Base-by-base conservation (phyloP, 257 asterid species). In the Penstemon davidsonii region DNA sequence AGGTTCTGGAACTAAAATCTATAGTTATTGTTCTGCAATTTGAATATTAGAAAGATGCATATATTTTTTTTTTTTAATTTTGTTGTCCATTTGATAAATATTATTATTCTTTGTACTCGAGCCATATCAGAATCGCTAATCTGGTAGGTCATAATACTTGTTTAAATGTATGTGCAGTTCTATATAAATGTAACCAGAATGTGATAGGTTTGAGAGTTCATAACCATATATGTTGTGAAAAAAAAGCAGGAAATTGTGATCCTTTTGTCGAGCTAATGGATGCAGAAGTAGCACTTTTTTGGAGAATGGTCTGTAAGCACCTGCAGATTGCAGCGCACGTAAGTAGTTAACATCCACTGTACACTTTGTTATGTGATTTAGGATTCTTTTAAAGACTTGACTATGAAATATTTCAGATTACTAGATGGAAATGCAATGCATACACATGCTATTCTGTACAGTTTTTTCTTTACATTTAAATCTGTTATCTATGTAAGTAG, bases 221-320 rank as follows among this genome's bases (percentile, higher is more conserved):
- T 55, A 54, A 47, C 43, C 64, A 52, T 37, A 40, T 59, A 52
- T 55, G 50, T 33, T 68, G 47, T 42, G 55, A 64, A 39, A 68
- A 19, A 69, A 56, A 49, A 60, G 76, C 79, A 84, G 98, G 92
- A 33, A 65, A 76, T n/a, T 66, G 77, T 71, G 53, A 73, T 72
- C 71, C 75, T 51, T 72, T 80, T 55, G 70, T 84, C 69, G 85
- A 79, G 73, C 85, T 87, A 51, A 84, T 93, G 95, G 96, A 93
- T 19, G 88, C 96, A 51, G 99, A 93, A 80, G 87, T 82, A 75
- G 87, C 97, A 66, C 87, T 93, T 57, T 90, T 81, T 66, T 93
- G 96, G 99, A 87, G 90, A 76, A 84, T 84, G 79, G 85, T 90
- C 65, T 86, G 96, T 52, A 93, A 81, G 76, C 89, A 93, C 78